Evolutionary conservation across 75 land plant genomes (phyloP).

Genomic region (Pinus tabuliformis): DNA sequence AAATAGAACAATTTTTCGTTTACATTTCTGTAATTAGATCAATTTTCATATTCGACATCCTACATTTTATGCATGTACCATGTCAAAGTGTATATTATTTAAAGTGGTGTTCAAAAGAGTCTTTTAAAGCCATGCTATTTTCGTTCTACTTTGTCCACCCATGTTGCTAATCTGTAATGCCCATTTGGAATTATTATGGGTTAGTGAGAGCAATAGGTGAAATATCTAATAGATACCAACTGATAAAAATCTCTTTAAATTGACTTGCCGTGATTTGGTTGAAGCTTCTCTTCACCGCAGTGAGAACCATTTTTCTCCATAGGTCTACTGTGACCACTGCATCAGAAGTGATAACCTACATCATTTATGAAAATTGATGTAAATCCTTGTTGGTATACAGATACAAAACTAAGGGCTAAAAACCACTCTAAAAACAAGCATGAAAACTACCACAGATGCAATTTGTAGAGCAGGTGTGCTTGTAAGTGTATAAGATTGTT

Average conservation of each 20-base stretch:
- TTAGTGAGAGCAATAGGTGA: not conserved
- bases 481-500: not conserved
- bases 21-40: not conserved
- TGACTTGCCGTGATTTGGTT: constrained; percentile 87
- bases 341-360: constrained; percentile 92
- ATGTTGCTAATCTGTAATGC: not conserved
- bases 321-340: constrained; percentile 69
- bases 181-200: not conserved
- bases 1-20: not conserved
- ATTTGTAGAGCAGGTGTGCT: not conserved
- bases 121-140: not conserved
- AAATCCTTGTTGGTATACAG: not conserved
- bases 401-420: not conserved
- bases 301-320: constrained; percentile 79
- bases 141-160: not conserved
- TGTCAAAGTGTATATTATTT: not conserved
- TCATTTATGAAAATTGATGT: not conserved
- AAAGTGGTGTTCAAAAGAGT: not conserved
- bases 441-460: too few species aligned
- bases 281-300: constrained; percentile 87
- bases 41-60: not conserved
- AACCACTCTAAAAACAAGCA: not conserved
- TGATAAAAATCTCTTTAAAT: not conserved
- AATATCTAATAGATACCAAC: not conserved
- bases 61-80: not conserved